A percentile compares a stretch with the other conserved stretches of the same genome.
phyloP scores from a whole-genome alignment of 2,329 filamentous ascomycete genomes.

The Magnaporthiopsis incrustans region DNA sequence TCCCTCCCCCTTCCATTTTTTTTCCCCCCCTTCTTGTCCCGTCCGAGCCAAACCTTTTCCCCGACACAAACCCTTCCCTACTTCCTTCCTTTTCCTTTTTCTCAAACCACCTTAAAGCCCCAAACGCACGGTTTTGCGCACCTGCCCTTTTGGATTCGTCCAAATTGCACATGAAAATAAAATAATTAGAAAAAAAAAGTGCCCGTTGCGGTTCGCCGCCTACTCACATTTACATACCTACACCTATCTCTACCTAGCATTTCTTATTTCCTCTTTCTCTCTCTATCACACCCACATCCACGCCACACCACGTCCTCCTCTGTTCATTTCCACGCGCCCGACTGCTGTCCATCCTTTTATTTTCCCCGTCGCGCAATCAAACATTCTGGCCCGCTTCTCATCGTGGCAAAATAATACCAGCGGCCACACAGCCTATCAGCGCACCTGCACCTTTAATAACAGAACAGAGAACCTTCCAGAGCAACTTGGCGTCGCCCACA shows the following conservation, averaged over 20 bases:
- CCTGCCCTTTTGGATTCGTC: neutral
- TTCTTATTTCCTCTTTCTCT: no score
- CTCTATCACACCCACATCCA: neutral
- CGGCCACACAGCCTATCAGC: neutral
- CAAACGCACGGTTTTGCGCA: neutral
- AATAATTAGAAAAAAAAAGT: neutral
- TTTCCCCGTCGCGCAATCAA: neutral
- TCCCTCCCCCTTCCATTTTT: neutral
- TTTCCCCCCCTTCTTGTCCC: neutral
- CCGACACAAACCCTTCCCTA: neutral
- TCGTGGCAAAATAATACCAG: neutral
- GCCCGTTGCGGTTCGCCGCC: neutral
- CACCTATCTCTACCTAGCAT: no score
- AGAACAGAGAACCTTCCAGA: neutral
- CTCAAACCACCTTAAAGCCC: neutral
- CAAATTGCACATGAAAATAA: no score
- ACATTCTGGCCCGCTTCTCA: neutral
- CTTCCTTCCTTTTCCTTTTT: neutral
- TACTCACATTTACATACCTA: neutral
- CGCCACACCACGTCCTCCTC: neutral
- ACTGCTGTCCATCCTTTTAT: neutral
- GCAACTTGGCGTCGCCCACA: neutral
- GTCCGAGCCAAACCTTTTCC: neutral
- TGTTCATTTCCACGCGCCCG: neutral
- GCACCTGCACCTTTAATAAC: neutral